These are phyloP conservation scores for Hanseniaspora pseudoguilliermondii DNA, from an alignment of 805 yeast genomes.

Conservation along the genomic window DNA sequence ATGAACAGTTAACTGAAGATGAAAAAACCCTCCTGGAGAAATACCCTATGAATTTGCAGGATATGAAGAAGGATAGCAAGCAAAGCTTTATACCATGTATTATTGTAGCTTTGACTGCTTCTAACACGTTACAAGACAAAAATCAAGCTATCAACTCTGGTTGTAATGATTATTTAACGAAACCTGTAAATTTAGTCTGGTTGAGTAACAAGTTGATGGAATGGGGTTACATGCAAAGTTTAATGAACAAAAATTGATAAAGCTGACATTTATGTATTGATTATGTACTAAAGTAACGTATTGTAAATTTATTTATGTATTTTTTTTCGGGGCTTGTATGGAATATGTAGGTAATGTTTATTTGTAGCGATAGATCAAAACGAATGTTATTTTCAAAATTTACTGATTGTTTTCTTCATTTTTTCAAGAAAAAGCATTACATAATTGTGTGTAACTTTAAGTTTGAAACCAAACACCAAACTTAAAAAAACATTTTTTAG, in stretches of 20 bases:
- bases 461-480: background rate
- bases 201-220: slow-evolving; percentile 83
- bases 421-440: too few relatives aligned
- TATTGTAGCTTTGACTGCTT: slow-evolving; percentile 92
- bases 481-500: too few relatives aligned
- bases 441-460: background rate
- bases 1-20: slow-evolving; percentile 37
- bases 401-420: too few relatives aligned
- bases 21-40: slow-evolving; percentile 20
- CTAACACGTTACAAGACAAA: slow-evolving; percentile 71
- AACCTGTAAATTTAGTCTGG: slow-evolving; percentile 93
- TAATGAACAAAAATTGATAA: slow-evolving; percentile 43
- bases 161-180: slow-evolving; percentile 90
- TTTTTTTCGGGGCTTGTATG: too few relatives aligned
- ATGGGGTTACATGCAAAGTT: slow-evolving; percentile 99
- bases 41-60: slow-evolving; percentile 18
- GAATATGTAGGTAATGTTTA: too few relatives aligned
- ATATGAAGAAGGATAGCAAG: slow-evolving; percentile 33
- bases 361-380: too few relatives aligned
- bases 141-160: slow-evolving; percentile 92
- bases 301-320: too few relatives aligned
- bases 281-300: too few relatives aligned
- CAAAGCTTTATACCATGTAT: slow-evolving; percentile 67
- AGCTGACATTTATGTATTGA: background rate
- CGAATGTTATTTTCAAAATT: too few relatives aligned